Base-by-base conservation (phyloP, 225 moss, liverwort and hornwort genomes). In the Thuidium tamariscinum region DNA sequence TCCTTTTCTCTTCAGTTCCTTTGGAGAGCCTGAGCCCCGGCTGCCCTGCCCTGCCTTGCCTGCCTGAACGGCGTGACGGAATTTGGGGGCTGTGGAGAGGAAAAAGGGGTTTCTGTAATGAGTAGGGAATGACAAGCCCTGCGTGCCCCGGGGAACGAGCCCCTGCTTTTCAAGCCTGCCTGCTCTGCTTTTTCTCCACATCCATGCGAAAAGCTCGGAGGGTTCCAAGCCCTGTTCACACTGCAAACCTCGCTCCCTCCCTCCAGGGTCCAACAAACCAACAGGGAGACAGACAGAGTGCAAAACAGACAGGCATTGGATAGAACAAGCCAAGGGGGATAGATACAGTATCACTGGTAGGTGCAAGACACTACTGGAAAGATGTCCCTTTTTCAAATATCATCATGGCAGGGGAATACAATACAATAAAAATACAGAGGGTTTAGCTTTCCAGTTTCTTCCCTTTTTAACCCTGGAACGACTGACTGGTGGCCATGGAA, bases 61-160 rank as follows among this genome's bases (percentile, higher is more conserved):
- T 49, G 51, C 51, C 51, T 51, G 51, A 16, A 52, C 16, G 52
- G 52, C 52, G 52, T 16, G 52, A 52, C 52, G 16, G 52, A 16
- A 10, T 64, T 66, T 63, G 57, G 21, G 51, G 37, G 36, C 21
- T 37, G 13, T 8, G 80, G 25, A 49, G 39, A 16, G 83, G 36
- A 27, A 16, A 82, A 82, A 79, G 85, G 4, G 5, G 60, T 6
- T n/a, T 73, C 32, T 11, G 88, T 67, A 52, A 83, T 88, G 88
- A 85, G 82, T 88, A 57, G 51, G 79, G 79, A 82, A 88, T 82
- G 82, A 87, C 87, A 81, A 85, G 70, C 77, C 75, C 84, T 25
- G 60, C 4, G 20, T 72, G 72, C 26, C 20, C 82, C 79, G 16
- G 9, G 7, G 6, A 6, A 6, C 14, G 4, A 5, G 17, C 51